Base-by-base conservation (phyloP, 2,329 filamentous ascomycete species). In the Epichloe hybrida region DNA sequence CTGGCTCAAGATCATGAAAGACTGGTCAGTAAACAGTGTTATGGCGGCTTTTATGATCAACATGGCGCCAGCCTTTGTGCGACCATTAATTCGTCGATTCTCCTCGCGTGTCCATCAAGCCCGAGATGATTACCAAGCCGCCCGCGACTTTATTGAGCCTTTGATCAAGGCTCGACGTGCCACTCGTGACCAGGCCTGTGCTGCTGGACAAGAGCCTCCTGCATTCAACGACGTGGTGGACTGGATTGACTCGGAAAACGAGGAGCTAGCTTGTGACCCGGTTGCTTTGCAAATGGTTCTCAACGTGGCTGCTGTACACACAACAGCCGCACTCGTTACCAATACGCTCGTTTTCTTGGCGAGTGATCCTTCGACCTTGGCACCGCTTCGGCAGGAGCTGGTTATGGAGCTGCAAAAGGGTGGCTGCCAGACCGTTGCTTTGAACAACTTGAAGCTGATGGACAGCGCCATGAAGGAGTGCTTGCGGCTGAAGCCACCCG, bases 261-360 rank as follows among this genome's bases (percentile, higher is more conserved):
- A 53, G 41, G 49, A 50, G 17, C n/a, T 40, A n/a, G 46, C 46
- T 15, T 51, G 52, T 5, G 52, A 53, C 31, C 52, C 52, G 3
- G 52, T 53, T n/a, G 52, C 52, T 34, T 36, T 53, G 6, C 52
- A 53, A 17, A 53, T 53, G 52, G 52, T 53, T 7, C 50, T 53
- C 34, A 51, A 49, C 43, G 52, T 53, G 21, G 52, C 52, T 7
- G 52, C 52, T 8, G 52, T 53, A 9, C 52, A 53, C 27, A 49
- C 52, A 8, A 53, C 46, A 5, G 52, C 52, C 2, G 49, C 52
- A 0, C 38, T 53, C 8, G 52, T 53, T 4, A 53, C 52, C 49
- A 53, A 53, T 9, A 53, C 52, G 11, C 42, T 53, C 11, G 27
- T 42, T 8, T 53, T 51, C 27, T 15, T 53, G 46, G 52, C 52